Evolutionary conservation across 1,139 yeast genomes (phyloP), one percentile per base, ranked within the genome.

Genomic region (Candida freyschussii): DNA sequence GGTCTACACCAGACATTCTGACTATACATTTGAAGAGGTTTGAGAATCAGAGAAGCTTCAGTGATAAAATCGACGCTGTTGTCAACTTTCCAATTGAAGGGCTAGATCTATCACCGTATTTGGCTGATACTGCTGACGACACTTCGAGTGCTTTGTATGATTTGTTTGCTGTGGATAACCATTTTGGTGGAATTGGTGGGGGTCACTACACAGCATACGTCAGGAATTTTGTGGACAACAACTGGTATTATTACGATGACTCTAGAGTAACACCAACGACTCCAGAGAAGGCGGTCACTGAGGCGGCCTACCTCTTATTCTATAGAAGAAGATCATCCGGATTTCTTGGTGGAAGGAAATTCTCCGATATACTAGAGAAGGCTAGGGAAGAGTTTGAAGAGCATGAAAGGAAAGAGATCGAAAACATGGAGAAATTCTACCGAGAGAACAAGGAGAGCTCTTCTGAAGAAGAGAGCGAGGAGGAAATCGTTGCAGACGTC

Each of bases 131-230:
- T 11, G 55, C 57, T 13, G 64, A 59, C 13, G 59, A 59, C 10
- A 62, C 61, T 6, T 60, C 60, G 7, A 51, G 39, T 9, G 38
- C 59, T 13, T 56, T 85, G 1, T 91, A 91, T 56, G 98, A 91
- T 55, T 65, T 91, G 47, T 70, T 85, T 50, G 97, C 94, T 0
- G 96, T 91, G 17, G 97, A 89, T 55, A 89, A 89, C 56, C 98
- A 91, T 55, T 89, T 70, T 55, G 98, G 98, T 35, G 96, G 97
- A 0, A 66, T 91, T 20, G 97, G 97, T 1, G 98, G 98, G 7
- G 98, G 98, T 4, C 98, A 91, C 60, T 91, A 91, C 56, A 91
- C 98, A 1, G 86, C 97, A 0, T 80, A 77, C 48, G 96, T 75
- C 1, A 81, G 80, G 56, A 89, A 89, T 52, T 80, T 78, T 57